Evolutionary conservation across 768 basidiomycete genomes (phyloP).

Genomic region (Coprinopsis cinerea): DNA sequence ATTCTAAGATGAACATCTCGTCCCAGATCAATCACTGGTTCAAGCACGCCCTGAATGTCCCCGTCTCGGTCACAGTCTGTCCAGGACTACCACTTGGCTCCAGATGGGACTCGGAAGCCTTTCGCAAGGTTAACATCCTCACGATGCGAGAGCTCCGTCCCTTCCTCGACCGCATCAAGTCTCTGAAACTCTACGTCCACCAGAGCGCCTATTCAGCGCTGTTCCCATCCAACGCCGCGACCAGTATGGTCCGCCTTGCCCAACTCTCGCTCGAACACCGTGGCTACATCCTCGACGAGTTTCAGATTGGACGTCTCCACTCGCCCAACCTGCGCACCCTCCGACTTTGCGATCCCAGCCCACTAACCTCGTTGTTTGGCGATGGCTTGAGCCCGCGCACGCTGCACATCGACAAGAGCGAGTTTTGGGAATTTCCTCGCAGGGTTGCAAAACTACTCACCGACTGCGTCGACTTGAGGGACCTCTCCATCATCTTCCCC

Average conservation of each 20-base stretch:
- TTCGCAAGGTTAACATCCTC: constrained; percentile 7
- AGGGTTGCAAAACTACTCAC: constrained; percentile 15
- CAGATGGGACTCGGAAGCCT: constrained; percentile 8
- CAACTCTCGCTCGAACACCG: constrained; percentile 14
- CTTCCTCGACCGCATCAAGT: constrained; percentile 14
- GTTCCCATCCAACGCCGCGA: constrained; percentile 8
- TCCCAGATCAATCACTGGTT: constrained; percentile 14
- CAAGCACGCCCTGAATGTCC: constrained; percentile 14
- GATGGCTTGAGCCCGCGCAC: constrained; percentile 5
- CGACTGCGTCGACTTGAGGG: constrained; percentile 13
- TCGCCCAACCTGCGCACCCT: constrained; percentile 15
- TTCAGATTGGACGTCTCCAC: constrained; percentile 9
- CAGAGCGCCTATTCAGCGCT: constrained; percentile 12
- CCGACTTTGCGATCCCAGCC: constrained; percentile 18
- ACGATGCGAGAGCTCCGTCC: constrained; percentile 10
- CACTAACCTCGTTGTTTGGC: constrained; percentile 11
- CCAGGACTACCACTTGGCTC: constrained; percentile 1
- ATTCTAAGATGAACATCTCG: constrained; percentile 2
- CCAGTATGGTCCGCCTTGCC: constrained; percentile 13
- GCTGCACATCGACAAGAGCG: constrained; percentile 12
- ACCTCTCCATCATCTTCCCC: constrained; percentile 17
- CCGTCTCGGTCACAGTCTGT: constrained; percentile 15
- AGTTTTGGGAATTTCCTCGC: constrained; percentile 14
- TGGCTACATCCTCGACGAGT: constrained; percentile 7
- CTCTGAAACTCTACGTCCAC: constrained; percentile 13